Base-by-base conservation (phyloP, 495 filamentous ascomycete genomes). In the Trichoderma erinaceum region DNA sequence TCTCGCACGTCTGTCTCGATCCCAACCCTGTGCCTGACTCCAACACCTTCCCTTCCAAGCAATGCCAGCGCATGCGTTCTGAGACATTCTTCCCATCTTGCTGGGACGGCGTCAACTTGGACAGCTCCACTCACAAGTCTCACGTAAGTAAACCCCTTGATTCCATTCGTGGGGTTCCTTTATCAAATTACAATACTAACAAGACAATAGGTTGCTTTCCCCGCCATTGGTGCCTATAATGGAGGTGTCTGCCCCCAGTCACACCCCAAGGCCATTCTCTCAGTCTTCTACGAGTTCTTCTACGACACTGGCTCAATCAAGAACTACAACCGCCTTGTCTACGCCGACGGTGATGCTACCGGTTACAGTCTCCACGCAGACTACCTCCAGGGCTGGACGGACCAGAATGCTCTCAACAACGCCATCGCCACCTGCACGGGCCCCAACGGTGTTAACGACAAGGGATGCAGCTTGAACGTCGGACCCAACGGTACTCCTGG, bases 321-420 rank as follows among this genome's bases (percentile, higher is more conserved):
- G 69, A 82, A 83, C 73, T 82, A 83, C 56, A 78, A 78, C 70
- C 89, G 88, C 41, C 90, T 90, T 74, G 87, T 92, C 66, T 84
- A 85, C 69, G 78, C 87, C 68, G 87, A 83, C 73, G 85, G 85
- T 32, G 85, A 88, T 64, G 75, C 75, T 38, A 85, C 84, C 25
- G 84, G 84, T 61, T 86, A 77, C 74, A 80, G 78, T 43, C 83
- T 84, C 58, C 89, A 92, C 76, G 88, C 83, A 43, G 89, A 92
- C 76, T 91, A 91, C 75, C 77, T 92, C 52, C 84, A 89, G 61
- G 90, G 89, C 44, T 93, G 90, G 90, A 61, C 3, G 8, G 85
- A 92, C 70, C 73, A 80, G 64, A 69, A 76, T 10, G 79, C 82
- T 64, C 84, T 92, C 23, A 82, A 90, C 73, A 78, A 81, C 43